Percentiles rank a stretch among this genome's conserved stretches.
Conservation (phyloP, 1,284 basidiomycete genomes). For the Veloporphyrellus conicus region DNA sequence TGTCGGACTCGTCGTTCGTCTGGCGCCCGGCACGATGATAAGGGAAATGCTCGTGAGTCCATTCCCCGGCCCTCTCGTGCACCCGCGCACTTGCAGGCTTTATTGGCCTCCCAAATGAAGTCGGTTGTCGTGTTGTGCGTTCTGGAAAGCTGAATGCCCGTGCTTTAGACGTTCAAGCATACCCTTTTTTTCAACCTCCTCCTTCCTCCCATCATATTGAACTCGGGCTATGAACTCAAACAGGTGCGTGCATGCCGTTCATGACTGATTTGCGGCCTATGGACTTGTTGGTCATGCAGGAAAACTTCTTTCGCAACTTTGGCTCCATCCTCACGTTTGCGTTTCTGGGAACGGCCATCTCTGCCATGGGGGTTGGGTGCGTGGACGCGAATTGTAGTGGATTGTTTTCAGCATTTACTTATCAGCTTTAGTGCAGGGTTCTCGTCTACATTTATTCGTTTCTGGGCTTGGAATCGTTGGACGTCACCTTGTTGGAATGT, state of each 20-base stretch:
- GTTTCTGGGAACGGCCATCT: slow-evolving; percentile 95
- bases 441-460: slow-evolving; percentile 94
- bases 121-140: neutral
- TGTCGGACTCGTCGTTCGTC: slow-evolving; percentile 86
- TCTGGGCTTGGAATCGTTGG: slow-evolving; percentile 82
- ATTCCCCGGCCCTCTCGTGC: neutral
- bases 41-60: slow-evolving; percentile 91
- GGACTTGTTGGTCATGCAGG: slow-evolving; percentile 46
- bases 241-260: slow-evolving; percentile 54
- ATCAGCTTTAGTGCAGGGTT: slow-evolving; percentile 62
- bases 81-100: neutral
- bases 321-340: slow-evolving; percentile 96
- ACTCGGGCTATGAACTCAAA: slow-evolving; percentile 96
- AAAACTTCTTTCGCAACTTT: slow-evolving; percentile 97
- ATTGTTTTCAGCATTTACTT: slow-evolving; percentile 28
- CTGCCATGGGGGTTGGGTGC: slow-evolving; percentile 94
- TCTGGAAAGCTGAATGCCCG: slow-evolving; percentile 5
- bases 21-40: slow-evolving; percentile 91
- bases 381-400: slow-evolving; percentile 10
- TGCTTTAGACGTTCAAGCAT: slow-evolving; percentile 82
- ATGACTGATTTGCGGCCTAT: neutral
- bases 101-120: neutral
- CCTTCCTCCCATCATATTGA: slow-evolving; percentile 96
- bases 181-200: slow-evolving; percentile 98
- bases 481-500: slow-evolving; percentile 83